phyloP scores from a whole-genome alignment of 768 basidiomycete species.

The Tylopilus plumbeoviolaceoides region DNA sequence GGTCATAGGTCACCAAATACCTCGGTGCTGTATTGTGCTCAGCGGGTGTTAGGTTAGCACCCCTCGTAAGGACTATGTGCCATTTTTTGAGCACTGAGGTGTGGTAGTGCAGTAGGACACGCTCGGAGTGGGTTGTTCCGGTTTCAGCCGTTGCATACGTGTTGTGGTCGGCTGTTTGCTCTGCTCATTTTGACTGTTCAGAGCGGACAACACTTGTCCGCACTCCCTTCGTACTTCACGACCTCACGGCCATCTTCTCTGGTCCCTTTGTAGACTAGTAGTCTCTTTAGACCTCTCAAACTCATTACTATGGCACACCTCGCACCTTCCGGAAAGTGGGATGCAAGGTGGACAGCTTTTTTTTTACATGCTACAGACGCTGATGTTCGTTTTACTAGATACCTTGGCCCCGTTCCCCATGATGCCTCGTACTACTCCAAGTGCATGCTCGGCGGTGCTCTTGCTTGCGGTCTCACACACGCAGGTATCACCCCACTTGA shows the following conservation, averaged over 20 bases:
- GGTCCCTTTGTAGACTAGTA: neutral
- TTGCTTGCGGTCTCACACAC: conserved; percentile 87
- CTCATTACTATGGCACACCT: conserved; percentile 8
- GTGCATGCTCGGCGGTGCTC: conserved; percentile 82
- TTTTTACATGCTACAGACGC: neutral
- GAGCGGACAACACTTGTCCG: no score
- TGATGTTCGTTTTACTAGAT: conserved; percentile 35
- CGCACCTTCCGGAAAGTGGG: conserved; percentile 18
- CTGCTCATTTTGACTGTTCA: no score
- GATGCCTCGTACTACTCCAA: conserved; percentile 75
- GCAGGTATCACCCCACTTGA: conserved; percentile 85
- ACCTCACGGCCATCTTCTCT: neutral
- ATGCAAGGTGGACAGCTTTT: conserved; percentile 4
- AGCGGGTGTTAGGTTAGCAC: no score
- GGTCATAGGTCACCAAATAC: no score
- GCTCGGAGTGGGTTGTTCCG: no score
- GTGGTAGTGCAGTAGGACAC: no score
- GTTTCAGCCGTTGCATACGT: no score
- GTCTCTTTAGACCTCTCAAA: neutral
- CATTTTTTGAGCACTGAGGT: no score
- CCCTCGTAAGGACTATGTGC: no score
- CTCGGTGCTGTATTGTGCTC: no score
- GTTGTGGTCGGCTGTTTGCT: no score
- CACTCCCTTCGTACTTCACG: no score
- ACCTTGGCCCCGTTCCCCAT: conserved; percentile 70